A percentile compares a stretch with the other conserved stretches of the same genome.
Conservation (phyloP, 2,329 filamentous ascomycete species). For the Fusarium vanettenii region DNA sequence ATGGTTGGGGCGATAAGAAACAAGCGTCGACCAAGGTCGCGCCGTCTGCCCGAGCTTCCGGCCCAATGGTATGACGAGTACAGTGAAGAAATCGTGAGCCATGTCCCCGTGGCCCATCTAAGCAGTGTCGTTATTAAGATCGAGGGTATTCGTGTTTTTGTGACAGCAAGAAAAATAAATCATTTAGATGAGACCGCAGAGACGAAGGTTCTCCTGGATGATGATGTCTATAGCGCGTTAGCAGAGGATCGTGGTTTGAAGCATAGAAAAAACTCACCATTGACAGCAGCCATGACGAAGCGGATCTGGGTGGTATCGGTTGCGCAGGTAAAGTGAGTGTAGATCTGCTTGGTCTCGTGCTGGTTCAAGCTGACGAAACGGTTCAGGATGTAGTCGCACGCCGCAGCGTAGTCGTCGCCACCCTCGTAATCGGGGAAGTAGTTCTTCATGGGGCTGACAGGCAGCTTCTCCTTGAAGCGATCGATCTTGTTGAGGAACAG, state of each 20-base stretch:
- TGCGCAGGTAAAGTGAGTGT: constrained; percentile 99
- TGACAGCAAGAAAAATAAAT: constrained; percentile 50
- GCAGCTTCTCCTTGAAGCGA: constrained; percentile 87
- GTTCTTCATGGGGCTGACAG: constrained; percentile 85
- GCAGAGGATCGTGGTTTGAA: constrained; percentile 22
- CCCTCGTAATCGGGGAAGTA: constrained; percentile 94
- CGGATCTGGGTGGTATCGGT: constrained; percentile 99
- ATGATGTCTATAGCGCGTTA: constrained; percentile 85
- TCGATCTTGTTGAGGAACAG: constrained; percentile 93
- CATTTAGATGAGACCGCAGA: constrained; percentile 93
- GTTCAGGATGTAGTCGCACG: constrained; percentile 99
- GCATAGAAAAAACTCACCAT: constrained; percentile 71
- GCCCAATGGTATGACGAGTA: constrained; percentile 46
- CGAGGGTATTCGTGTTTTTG: constrained; percentile 57
- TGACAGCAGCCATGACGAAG: constrained; percentile 99
- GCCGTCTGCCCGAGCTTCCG: constrained; percentile 34
- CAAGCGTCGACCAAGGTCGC: constrained; percentile 29
- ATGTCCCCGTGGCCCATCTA: constrained; percentile 52
- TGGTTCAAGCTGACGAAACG: constrained; percentile 98
- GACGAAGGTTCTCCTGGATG: constrained; percentile 98
- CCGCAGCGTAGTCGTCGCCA: constrained; percentile 93
- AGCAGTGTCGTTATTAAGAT: constrained; percentile 54
- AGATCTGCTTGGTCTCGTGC: constrained; percentile 99
- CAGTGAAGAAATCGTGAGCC: constrained; percentile 54
- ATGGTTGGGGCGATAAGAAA: constrained; percentile 29